Percentiles rank a stretch among this genome's conserved stretches.
Evolutionary conservation across 2,329 filamentous ascomycete genomes (phyloP).

Genomic region (Drechslerella stenobrocha): DNA sequence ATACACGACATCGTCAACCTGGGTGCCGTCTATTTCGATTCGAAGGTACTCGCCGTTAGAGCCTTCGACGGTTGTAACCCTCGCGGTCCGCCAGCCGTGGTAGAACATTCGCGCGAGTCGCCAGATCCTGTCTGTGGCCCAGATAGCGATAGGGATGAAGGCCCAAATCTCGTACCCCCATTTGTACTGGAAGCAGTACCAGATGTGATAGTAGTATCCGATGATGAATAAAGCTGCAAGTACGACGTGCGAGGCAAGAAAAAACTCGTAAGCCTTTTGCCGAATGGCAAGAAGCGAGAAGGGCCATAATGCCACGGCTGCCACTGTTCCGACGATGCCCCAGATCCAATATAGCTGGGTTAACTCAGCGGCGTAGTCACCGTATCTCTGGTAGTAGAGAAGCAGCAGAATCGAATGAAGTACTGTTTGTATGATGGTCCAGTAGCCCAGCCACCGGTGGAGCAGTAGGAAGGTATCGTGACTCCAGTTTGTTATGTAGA

Average conservation of each 20-base stretch:
- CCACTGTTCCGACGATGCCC: slow-evolving; percentile 54
- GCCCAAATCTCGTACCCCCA: slow-evolving; percentile 57
- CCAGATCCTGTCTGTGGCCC: slow-evolving; percentile 54
- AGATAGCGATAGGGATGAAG: slow-evolving; percentile 54
- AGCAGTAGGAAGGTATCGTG: slow-evolving; percentile 56
- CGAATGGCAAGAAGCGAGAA: slow-evolving; percentile 52
- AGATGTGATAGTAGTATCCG: slow-evolving; percentile 56
- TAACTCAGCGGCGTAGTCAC: slow-evolving; percentile 51
- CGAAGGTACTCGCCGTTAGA: slow-evolving; percentile 54
- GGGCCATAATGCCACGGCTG: slow-evolving; percentile 52
- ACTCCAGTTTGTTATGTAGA: slow-evolving; percentile 56
- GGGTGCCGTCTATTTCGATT: slow-evolving; percentile 49
- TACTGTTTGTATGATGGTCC: slow-evolving; percentile 51
- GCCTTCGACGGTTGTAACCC: slow-evolving; percentile 51
- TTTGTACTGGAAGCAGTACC: slow-evolving; percentile 55
- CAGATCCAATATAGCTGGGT: slow-evolving; percentile 54
- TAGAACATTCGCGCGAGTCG: slow-evolving; percentile 52
- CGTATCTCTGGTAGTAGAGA: slow-evolving; percentile 52
- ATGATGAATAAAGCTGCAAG: slow-evolving; percentile 54
- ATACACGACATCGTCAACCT: slow-evolving; percentile 54
- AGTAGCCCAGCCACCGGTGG: slow-evolving; percentile 55
- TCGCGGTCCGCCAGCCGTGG: slow-evolving; percentile 49
- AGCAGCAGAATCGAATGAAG: slow-evolving; percentile 55
- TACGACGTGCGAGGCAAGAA: slow-evolving; percentile 54
- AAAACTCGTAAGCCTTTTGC: slow-evolving; percentile 54